Base-by-base conservation (phyloP, 331 rosid genomes). In the Acacia pycnantha region DNA sequence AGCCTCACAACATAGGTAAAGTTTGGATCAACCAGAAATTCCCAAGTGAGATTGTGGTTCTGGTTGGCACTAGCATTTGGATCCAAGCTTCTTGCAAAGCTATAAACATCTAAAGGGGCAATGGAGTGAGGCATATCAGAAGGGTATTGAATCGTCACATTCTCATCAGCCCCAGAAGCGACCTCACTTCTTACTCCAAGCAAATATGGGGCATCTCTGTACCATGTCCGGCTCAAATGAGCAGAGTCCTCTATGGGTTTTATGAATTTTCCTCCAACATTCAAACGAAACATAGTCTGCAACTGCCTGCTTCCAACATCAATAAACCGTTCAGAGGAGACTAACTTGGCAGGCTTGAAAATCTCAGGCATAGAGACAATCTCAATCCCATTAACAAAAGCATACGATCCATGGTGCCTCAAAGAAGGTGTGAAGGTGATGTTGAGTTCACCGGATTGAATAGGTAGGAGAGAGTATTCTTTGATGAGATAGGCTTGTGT, bases 311-410 rank as follows among this genome's bases (percentile, higher is more conserved):
- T 79, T 8, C 76, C 82, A 22, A 77, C 75, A 6, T 86, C 89
- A 16, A 84, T 2, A 4, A 50, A 48, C 13, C 73, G 78, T 41
- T 22, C 83, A 7, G 37, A n/a, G 40, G 84, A 82, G 2, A 88
- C 81, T 66, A 84, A 1, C 1, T 26, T 37, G 4, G 82, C 76
- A 0, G 84, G 67, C 41, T 77, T 26, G 59, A 88, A 86, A 19
- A 86, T 72, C 10, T 88, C 87, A 5, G 85, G 89, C 85, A 86
- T 79, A 4, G 85, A 69, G 18, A 82, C 58, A 1, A 88, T 64
- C 82, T 87, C 92, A 50, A 91, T 84, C 26, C 91, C 94, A 27
- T 89, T 91, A 26, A 91, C 75, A 47, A 86, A 88, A 76, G 85
- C 85, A 41, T 65, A 84, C 1, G 84, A 82, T 13, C 85, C 85